Percentiles rank a stretch among this genome's conserved stretches.
Evolutionary conservation across 345 rosid species (phyloP).

Genomic region (Aethionema arabicum): DNA sequence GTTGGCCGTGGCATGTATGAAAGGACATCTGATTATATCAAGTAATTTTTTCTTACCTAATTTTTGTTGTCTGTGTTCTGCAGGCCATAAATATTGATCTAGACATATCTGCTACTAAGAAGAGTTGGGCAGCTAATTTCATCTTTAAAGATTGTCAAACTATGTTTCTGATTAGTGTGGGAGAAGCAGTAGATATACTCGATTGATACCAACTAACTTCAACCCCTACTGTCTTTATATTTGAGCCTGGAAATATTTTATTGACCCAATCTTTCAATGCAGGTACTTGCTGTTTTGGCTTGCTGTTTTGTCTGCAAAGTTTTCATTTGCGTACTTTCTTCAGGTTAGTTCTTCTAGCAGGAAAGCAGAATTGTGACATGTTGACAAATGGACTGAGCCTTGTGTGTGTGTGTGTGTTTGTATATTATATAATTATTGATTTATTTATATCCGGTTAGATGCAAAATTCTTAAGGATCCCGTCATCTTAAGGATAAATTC

Average conservation of each 20-base stretch:
- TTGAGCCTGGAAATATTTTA: conserved; percentile 6
- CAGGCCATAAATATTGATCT: conserved; percentile 17
- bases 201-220: conserved; percentile 15
- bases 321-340: conserved; percentile 89
- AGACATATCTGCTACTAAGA: conserved; percentile 20
- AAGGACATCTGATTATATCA: conserved; percentile 75
- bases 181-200: conserved; percentile 23
- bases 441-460: neutral
- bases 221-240: neutral
- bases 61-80: no score
- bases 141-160: conserved; percentile 7
- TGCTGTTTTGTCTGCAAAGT: conserved; percentile 70
- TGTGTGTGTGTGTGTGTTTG: conserved; percentile 1
- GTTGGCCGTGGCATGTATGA: conserved; percentile 99
- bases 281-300: conserved; percentile 96
- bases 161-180: conserved; percentile 23
- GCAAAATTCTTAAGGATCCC: conserved; percentile 10
- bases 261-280: conserved; percentile 33
- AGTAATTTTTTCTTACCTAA: conserved; percentile 50
- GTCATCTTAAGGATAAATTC: no score
- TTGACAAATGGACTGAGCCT: conserved; percentile 15
- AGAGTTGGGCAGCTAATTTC: conserved; percentile 17
- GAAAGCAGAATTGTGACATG: conserved; percentile 17
- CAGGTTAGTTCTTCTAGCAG: conserved; percentile 51
- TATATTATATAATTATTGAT: neutral